Evolutionary conservation across 2,329 filamentous ascomycete genomes (phyloP).

Genomic region (Fusarium nodosum): DNA sequence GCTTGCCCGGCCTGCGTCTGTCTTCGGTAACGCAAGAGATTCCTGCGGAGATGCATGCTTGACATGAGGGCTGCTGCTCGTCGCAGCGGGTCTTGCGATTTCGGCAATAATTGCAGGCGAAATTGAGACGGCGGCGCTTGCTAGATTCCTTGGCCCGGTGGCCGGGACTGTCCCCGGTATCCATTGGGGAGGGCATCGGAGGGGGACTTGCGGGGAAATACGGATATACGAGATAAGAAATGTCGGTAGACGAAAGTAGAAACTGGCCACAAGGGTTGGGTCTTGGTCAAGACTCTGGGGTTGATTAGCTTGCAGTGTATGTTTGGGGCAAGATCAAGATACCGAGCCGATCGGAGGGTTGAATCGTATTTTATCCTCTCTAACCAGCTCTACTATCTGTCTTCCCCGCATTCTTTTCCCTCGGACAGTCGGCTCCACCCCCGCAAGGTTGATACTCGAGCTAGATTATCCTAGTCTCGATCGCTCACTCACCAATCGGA

Average conservation of each 20-base stretch:
- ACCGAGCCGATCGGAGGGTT: slow-evolving; percentile 26
- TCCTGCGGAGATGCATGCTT: slow-evolving; percentile 6
- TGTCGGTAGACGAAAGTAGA: not conserved
- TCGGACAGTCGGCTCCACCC: slow-evolving; percentile 31
- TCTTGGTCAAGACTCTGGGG: not conserved
- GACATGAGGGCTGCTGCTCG: slow-evolving; percentile 11
- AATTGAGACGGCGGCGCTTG: slow-evolving; percentile 21
- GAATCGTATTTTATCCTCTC: slow-evolving; percentile 7
- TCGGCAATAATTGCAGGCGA: slow-evolving; percentile 29
- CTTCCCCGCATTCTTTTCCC: slow-evolving; percentile 17
- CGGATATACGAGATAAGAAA: accelerated
- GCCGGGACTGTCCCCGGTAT: slow-evolving; percentile 22
- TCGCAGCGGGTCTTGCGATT: slow-evolving; percentile 18
- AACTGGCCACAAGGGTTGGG: not conserved
- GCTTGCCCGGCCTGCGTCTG: slow-evolving; percentile 10
- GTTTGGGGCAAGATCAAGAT: not conserved
- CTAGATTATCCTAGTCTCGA: not conserved
- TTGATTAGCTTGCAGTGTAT: not conserved
- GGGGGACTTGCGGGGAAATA: slow-evolving; percentile 1
- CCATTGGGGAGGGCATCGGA: slow-evolving; percentile 26
- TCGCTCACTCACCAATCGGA: slow-evolving; percentile 7
- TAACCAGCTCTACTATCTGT: not conserved
- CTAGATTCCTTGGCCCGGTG: not conserved
- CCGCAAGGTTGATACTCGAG: not conserved
- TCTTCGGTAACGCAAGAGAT: slow-evolving; percentile 12